Conservation (phyloP, 345 rosid genomes). For the Bruguiera parviflora region DNA sequence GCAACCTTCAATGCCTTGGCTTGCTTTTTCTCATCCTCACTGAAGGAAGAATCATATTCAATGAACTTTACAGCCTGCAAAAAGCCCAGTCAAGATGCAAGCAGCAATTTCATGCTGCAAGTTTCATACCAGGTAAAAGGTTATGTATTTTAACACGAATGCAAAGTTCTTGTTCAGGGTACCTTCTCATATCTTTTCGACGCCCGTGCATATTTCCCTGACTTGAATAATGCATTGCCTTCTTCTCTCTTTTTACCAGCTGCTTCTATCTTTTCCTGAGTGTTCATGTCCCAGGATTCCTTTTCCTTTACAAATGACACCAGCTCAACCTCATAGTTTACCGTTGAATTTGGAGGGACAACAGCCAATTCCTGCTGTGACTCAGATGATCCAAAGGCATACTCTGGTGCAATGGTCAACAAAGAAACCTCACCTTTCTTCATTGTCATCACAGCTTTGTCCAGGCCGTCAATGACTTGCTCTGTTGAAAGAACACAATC, state of each 20-base stretch:
- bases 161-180: not conserved
- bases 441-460: conserved; percentile 74
- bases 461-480: conserved; percentile 91
- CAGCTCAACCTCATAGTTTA: conserved; percentile 71
- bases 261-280: conserved; percentile 80
- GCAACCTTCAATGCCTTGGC: conserved; percentile 78
- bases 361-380: conserved; percentile 73
- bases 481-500: conserved; percentile 33
- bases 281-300: conserved; percentile 98
- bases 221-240: conserved; percentile 76
- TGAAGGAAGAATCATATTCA: conserved; percentile 69
- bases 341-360: conserved; percentile 72
- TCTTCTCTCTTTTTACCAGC: conserved; percentile 90
- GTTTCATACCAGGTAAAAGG: not conserved
- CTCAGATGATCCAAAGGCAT: conserved; percentile 73
- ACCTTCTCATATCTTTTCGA: conserved; percentile 95
- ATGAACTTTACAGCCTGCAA: conserved; percentile 75
- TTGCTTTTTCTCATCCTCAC: conserved; percentile 85
- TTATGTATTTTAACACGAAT: too few species aligned
- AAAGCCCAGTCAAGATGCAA: not conserved
- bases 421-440: conserved; percentile 89
- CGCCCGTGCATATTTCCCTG: conserved; percentile 71
- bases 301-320: conserved; percentile 79
- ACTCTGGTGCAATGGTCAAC: conserved; percentile 68
- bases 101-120: not conserved